A percentile compares a stretch with the other conserved stretches of the same genome.
phyloP scores from a whole-genome alignment of 2,329 filamentous ascomycete genomes.

The Fusarium equiseti region DNA sequence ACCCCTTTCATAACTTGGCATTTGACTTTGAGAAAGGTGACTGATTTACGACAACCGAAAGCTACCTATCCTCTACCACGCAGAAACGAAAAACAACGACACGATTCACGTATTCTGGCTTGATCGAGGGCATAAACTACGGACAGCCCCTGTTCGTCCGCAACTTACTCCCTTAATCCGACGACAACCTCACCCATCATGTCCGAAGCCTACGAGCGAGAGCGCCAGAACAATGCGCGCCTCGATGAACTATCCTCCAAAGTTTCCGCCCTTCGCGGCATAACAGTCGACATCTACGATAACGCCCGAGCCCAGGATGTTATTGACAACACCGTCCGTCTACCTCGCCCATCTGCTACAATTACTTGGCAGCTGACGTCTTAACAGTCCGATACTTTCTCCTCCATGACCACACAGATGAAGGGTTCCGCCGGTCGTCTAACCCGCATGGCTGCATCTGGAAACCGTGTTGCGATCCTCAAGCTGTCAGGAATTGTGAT shows the following conservation, averaged over 20 bases:
- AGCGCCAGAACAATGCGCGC: slow-evolving; percentile 93
- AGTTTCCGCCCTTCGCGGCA: slow-evolving; percentile 89
- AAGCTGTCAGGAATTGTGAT: slow-evolving; percentile 89
- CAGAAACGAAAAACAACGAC: slow-evolving; percentile 3
- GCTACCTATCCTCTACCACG: not conserved
- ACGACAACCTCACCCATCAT: slow-evolving; percentile 56
- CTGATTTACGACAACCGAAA: not conserved
- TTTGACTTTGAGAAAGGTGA: slow-evolving; percentile 3
- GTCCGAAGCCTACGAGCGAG: slow-evolving; percentile 83
- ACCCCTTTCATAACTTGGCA: slow-evolving; percentile 36
- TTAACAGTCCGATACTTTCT: slow-evolving; percentile 85
- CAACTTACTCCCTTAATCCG: not conserved
- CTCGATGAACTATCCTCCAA: slow-evolving; percentile 92
- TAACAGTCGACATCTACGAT: slow-evolving; percentile 98
- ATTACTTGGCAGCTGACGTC: slow-evolving; percentile 18
- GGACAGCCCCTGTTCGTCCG: slow-evolving; percentile 15
- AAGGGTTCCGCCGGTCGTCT: slow-evolving; percentile 86
- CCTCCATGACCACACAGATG: slow-evolving; percentile 83
- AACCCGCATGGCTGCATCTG: slow-evolving; percentile 89
- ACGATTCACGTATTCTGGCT: not conserved
- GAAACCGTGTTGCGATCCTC: slow-evolving; percentile 90
- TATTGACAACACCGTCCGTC: slow-evolving; percentile 84
- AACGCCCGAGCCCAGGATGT: slow-evolving; percentile 89
- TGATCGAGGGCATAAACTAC: not conserved
- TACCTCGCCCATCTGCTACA: not conserved